Evolutionary conservation across 805 yeast genomes (phyloP).

Genomic region (Starmerella etchellsii): DNA sequence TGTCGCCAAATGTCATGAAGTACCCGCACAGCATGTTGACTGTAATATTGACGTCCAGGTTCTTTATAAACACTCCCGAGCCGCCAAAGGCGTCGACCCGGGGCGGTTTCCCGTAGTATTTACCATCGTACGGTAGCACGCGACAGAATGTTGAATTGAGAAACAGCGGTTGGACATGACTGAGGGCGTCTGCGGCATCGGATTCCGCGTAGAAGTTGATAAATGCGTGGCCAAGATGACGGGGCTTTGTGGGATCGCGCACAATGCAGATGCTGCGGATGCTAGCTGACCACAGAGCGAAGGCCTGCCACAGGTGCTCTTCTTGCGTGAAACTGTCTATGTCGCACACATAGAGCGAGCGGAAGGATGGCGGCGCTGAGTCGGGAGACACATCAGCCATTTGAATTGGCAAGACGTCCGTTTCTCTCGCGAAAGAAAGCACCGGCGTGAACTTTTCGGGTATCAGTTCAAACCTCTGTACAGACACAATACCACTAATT

Average conservation of each 20-base stretch:
- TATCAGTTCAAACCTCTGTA: no score
- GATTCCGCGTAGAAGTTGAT: slow-evolving; percentile 16
- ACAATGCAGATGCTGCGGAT: slow-evolving; percentile 16
- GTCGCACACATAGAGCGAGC: slow-evolving; percentile 20
- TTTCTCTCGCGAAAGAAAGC: no score
- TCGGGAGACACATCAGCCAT: not conserved
- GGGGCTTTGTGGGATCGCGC: slow-evolving; percentile 16
- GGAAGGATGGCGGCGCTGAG: slow-evolving; percentile 3
- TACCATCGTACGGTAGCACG: slow-evolving; percentile 13
- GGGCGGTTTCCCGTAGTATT: slow-evolving; percentile 5
- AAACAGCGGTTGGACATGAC: slow-evolving; percentile 16
- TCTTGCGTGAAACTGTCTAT: slow-evolving; percentile 18
- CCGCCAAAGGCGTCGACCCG: slow-evolving; percentile 9
- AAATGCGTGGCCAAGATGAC: slow-evolving; percentile 15
- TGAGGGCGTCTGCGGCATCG: slow-evolving; percentile 15
- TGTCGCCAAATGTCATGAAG: slow-evolving; percentile 17
- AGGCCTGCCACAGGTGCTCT: slow-evolving; percentile 18
- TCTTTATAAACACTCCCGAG: slow-evolving; percentile 54
- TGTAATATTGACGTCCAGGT: slow-evolving; percentile 55
- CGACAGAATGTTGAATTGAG: slow-evolving; percentile 19
- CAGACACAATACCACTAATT: no score
- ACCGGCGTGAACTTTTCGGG: no score
- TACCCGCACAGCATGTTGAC: slow-evolving; percentile 20
- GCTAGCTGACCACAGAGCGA: slow-evolving; percentile 12
- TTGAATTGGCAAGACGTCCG: no score